Evolutionary conservation across 2,329 filamentous ascomycete genomes (phyloP), one percentile per base, ranked within the genome.

Genomic region (Colletotrichum somersetense): DNA sequence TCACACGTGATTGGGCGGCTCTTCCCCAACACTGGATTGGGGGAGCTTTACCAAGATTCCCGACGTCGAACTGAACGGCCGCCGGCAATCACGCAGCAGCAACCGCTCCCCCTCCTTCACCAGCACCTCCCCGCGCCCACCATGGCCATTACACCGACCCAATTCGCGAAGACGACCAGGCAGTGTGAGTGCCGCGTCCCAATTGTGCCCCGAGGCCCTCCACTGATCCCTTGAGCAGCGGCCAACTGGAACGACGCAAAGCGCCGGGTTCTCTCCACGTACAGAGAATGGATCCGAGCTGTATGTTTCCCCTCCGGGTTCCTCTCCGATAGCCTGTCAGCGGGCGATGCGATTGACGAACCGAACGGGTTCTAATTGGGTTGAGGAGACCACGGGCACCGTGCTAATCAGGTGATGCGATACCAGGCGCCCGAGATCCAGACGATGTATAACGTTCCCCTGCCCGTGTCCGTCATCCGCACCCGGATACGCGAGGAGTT

Each of bases 401-500:
- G n/a, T 56, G 53, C 69, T 72, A 72, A 64, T 38, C 7, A 48
- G 64, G 42, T 18, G 35, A 46, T 33, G 40, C 35, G 52, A 69
- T 20, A 53, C 35, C 81, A 99, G 96, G 95, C 95, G 52, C 96
- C 96, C 73, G 95, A 98, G 82, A 96, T 99, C 80, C 96, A 98
- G 84, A 93, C 91, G 74, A 97, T 98, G 94, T 99, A 99, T 90
- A 93, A 93, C 74, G 87, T 99, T 79, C 94, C 93, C 81, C 90
- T 97, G 80, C 95, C 96, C 65, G 91, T 98, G 65, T 93, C 96
- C 52, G 88, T 89, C 75, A 91, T 99, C 81, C 93, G 96, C 77
- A 97, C 96, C 72, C 96, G 97, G 85, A 93, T 98, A 82, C 91
- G 96, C 81, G 93, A 98, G 85, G 95, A 99, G 82, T 99, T 98